Conservation (phyloP, 345 rosid genomes). For the Eucalyptus paniculata region DNA sequence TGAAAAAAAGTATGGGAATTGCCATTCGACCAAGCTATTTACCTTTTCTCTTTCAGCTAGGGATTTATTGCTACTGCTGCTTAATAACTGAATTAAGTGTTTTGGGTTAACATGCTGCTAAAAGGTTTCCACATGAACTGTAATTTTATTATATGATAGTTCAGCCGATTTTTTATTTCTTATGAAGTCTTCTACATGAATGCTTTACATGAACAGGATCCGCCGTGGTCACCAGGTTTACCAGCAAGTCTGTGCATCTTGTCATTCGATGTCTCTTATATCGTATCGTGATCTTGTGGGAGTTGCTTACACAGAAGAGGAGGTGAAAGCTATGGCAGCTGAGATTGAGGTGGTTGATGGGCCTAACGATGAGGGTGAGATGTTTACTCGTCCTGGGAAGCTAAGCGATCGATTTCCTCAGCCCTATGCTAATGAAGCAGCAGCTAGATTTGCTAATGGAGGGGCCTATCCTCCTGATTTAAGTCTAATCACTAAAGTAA, state of each 20-base stretch:
- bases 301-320: constrained; percentile 98
- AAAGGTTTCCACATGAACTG: neutral
- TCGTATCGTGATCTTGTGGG: constrained; percentile 96
- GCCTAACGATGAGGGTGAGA: constrained; percentile 99
- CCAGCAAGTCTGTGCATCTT: constrained; percentile 97
- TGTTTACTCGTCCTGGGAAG: constrained; percentile 97
- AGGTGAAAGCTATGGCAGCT: constrained; percentile 97
- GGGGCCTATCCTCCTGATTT: constrained; percentile 99
- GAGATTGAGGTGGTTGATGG: constrained; percentile 98
- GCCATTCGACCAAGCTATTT: neutral
- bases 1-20: neutral
- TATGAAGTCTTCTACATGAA: neutral
- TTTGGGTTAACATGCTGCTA: neutral
- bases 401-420: constrained; percentile 94
- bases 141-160: neutral
- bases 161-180: neutral
- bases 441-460: constrained; percentile 99
- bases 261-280: constrained; percentile 95
- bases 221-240: constrained; percentile 99
- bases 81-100: neutral
- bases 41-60: neutral
- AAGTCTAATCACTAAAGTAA: constrained; percentile 96
- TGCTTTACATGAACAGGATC: constrained; percentile 48
- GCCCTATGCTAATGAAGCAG: constrained; percentile 86
- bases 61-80: neutral